A percentile compares a stretch with the other conserved stretches of the same genome.
Evolutionary conservation across 495 filamentous ascomycete species (phyloP).

Genomic region (Penicillium subrubescens): DNA sequence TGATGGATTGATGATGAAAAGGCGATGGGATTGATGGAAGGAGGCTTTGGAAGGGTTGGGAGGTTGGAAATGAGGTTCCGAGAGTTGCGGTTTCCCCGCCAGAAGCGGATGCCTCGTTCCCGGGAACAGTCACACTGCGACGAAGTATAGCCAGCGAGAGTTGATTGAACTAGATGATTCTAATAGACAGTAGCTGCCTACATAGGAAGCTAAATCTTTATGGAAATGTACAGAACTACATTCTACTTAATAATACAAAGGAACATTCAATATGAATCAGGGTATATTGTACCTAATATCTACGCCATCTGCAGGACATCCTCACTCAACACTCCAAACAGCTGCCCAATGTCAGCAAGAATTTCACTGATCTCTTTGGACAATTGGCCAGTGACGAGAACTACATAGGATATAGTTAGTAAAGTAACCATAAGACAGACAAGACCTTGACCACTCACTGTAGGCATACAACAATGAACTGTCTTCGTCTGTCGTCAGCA

Average conservation of each 20-base stretch:
- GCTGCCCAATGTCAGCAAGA: conserved; percentile 49
- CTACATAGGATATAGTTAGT: conserved; percentile 19
- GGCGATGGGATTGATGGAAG: conserved; percentile 8
- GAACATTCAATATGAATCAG: not conserved
- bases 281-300: not conserved
- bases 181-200: not conserved
- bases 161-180: not conserved
- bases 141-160: not conserved
- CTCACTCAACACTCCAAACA: conserved; percentile 77
- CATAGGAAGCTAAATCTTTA: not conserved
- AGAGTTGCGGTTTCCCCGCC: conserved; percentile 32
- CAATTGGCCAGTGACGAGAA: conserved; percentile 56
- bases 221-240: not conserved
- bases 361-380: conserved; percentile 52
- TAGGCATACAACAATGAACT: conserved; percentile 75
- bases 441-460: conserved; percentile 43
- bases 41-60: conserved; percentile 4
- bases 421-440: not conserved
- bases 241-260: not conserved
- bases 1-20: conserved; percentile 32
- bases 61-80: conserved; percentile 32
- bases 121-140: conserved; percentile 3
- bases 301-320: conserved; percentile 64
- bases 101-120: conserved; percentile 29
- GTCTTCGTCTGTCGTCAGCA: conserved; percentile 63